phyloP scores from a whole-genome alignment of 2,329 filamentous ascomycete species.

The Aureobasidium sp. region DNA sequence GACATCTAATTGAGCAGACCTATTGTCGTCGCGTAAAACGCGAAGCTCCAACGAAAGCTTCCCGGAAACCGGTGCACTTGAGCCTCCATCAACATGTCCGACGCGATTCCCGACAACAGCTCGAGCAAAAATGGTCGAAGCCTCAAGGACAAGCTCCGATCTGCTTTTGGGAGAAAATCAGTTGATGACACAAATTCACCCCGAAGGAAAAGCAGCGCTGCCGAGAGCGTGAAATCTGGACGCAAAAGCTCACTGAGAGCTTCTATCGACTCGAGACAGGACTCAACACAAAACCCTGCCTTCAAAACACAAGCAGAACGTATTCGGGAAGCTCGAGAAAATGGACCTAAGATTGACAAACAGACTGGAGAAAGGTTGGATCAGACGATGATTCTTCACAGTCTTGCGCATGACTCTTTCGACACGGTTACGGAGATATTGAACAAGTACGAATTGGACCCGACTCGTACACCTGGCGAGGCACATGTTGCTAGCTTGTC shows the following conservation, averaged over 20 bases:
- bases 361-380: constrained; percentile 20
- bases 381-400: constrained; percentile 30
- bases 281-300: not conserved
- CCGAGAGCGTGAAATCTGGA: not conserved
- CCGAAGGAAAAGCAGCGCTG: not conserved
- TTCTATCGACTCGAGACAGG: not conserved
- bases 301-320: constrained; percentile 11
- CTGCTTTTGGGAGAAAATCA: not conserved
- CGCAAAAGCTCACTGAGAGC: constrained; percentile 1
- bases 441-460: constrained; percentile 13
- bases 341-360: constrained; percentile 12
- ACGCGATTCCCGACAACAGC: not conserved
- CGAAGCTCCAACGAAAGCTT: not conserved
- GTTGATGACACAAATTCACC: not conserved
- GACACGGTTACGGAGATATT: constrained; percentile 25
- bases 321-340: not conserved
- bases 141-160: not conserved
- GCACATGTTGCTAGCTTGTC: constrained; percentile 38
- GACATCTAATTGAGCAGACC: not conserved
- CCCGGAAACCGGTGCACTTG: not conserved
- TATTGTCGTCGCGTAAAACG: not conserved
- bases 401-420: constrained; percentile 28
- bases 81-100: constrained; percentile 8
- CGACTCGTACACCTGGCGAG: constrained; percentile 23
- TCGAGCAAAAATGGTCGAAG: not conserved